Percentiles rank a stretch among this genome's conserved stretches.
These are phyloP conservation scores for Moesziomyces sp. DNA, from an alignment of 1,284 basidiomycete genomes.

Conservation along the genomic window DNA sequence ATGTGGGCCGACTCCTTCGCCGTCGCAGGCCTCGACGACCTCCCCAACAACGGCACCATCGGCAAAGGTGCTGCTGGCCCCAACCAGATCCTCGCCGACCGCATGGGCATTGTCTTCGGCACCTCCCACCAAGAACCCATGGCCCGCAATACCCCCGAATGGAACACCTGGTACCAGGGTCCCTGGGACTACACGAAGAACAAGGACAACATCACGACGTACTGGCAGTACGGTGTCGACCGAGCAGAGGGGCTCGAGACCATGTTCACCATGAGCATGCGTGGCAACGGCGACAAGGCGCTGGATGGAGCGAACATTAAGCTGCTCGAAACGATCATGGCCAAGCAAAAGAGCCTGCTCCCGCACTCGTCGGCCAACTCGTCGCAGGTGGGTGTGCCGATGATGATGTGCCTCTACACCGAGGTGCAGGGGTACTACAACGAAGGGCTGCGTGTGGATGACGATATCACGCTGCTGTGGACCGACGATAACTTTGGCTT, in stretches of 20 bases:
- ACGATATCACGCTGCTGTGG: constrained; percentile 69
- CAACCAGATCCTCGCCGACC: constrained; percentile 76
- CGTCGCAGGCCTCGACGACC: constrained; percentile 73
- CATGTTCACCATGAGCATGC: constrained; percentile 76
- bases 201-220: constrained; percentile 73
- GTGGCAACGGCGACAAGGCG: constrained; percentile 73
- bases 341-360: constrained; percentile 76
- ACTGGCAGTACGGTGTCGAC: constrained; percentile 74
- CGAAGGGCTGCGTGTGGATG: constrained; percentile 70
- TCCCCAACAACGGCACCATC: constrained; percentile 13
- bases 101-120: constrained; percentile 78
- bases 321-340: constrained; percentile 70
- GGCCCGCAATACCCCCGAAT: constrained; percentile 71
- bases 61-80: constrained; percentile 55
- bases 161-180: constrained; percentile 73
- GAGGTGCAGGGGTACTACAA: constrained; percentile 78
- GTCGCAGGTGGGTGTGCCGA: constrained; percentile 72
- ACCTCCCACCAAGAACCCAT: constrained; percentile 69
- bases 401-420: constrained; percentile 76
- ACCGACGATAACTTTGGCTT: constrained; percentile 68
- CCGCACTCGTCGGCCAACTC: constrained; percentile 68
- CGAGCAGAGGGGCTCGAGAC: constrained; percentile 74
- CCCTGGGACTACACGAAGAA: constrained; percentile 75
- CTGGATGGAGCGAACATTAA: constrained; percentile 26
- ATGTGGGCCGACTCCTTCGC: constrained; percentile 74